These are phyloP conservation scores for Mycena leptocephala DNA, from an alignment of 768 basidiomycete species.

Conservation along the genomic window DNA sequence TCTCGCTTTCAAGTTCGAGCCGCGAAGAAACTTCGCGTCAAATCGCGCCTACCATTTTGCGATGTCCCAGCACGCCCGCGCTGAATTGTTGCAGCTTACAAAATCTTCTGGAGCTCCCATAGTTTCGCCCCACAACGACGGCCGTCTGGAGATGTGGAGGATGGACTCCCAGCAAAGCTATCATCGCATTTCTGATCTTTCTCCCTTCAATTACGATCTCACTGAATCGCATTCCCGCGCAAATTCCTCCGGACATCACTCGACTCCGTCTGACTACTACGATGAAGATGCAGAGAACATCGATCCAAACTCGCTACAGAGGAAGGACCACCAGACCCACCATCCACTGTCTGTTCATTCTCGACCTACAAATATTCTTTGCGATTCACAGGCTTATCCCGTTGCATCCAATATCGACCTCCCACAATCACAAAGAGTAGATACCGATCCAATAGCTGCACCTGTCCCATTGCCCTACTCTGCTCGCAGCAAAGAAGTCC, in stretches of 20 bases:
- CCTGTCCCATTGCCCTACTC: slow-evolving; percentile 50
- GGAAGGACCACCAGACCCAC: neutral
- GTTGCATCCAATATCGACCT: neutral
- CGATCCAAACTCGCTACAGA: slow-evolving; percentile 11
- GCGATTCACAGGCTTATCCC: slow-evolving; percentile 27
- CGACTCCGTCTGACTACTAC: slow-evolving; percentile 30
- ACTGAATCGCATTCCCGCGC: neutral
- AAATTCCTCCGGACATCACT: slow-evolving; percentile 10
- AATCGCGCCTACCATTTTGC: neutral
- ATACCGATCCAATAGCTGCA: slow-evolving; percentile 40
- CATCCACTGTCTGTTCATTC: neutral
- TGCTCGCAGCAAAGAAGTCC: slow-evolving; percentile 46
- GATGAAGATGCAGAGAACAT: slow-evolving; percentile 38
- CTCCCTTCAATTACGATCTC: neutral
- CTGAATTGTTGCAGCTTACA: neutral
- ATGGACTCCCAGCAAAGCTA: neutral
- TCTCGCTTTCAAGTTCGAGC: neutral
- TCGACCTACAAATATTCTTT: slow-evolving; percentile 11
- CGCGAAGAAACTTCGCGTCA: neutral
- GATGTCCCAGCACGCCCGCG: neutral
- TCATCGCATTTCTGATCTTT: neutral
- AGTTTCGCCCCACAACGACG: neutral
- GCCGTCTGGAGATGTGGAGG: neutral
- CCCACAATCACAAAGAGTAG: neutral
- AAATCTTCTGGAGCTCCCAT: neutral